Conservation (phyloP, 495 filamentous ascomycete genomes). For the Stereocaulon alpinum region DNA sequence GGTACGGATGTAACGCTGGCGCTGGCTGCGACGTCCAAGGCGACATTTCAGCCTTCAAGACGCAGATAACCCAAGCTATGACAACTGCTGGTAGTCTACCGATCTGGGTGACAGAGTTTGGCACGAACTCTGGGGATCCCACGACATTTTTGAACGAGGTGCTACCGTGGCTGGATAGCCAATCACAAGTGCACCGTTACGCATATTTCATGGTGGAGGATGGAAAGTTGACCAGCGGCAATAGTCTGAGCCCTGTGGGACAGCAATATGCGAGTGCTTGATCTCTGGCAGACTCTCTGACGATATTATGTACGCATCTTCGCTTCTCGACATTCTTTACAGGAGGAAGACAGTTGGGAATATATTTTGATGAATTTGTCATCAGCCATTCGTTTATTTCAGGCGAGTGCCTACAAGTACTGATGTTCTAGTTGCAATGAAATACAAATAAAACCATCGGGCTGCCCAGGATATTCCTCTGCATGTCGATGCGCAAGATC, state of each 20-base stretch:
- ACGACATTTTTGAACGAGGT: conserved; percentile 46
- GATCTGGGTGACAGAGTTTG: conserved; percentile 83
- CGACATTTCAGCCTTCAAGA: conserved; percentile 43
- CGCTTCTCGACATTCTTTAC: not conserved
- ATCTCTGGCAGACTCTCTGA: not conserved
- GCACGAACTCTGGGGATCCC: conserved; percentile 35
- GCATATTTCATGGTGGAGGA: conserved; percentile 62
- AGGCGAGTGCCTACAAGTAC: not conserved
- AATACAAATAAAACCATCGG: not conserved
- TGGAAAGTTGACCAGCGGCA: conserved; percentile 17
- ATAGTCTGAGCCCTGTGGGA: conserved; percentile 16
- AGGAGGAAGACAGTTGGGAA: not conserved
- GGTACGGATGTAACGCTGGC: conserved; percentile 44
- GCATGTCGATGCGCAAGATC: not conserved
- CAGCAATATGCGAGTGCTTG: conserved; percentile 13
- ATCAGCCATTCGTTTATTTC: not conserved
- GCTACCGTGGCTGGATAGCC: conserved; percentile 54
- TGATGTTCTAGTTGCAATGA: not conserved
- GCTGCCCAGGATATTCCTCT: not conserved
- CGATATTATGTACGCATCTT: not conserved
- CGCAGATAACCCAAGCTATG: conserved; percentile 45
- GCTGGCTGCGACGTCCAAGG: conserved; percentile 18
- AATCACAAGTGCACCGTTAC: conserved; percentile 56
- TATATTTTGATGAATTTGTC: not conserved
- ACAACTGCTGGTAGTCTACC: conserved; percentile 21